These are phyloP conservation scores for Aspergillus caelatus DNA, from an alignment of 2,329 filamentous ascomycete species.

Conservation along the genomic window DNA sequence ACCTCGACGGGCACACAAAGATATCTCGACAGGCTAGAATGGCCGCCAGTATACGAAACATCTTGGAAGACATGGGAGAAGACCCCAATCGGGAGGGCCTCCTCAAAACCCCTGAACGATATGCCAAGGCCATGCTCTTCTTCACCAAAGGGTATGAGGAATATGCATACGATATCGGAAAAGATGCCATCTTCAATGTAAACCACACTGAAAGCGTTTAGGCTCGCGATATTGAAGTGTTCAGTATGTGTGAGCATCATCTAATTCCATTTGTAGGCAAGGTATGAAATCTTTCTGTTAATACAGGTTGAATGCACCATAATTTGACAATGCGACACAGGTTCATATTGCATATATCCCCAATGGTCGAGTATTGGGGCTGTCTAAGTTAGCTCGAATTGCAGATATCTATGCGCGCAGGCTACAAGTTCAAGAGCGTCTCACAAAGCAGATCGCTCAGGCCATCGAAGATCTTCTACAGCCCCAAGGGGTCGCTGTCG, in stretches of 20 bases:
- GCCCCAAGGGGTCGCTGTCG: constrained; percentile 88
- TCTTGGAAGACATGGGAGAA: constrained; percentile 64
- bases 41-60: neutral
- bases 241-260: constrained; percentile 90
- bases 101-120: constrained; percentile 70
- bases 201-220: constrained; percentile 93
- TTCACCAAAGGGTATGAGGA: constrained; percentile 93
- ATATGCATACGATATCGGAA: constrained; percentile 83
- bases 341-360: constrained; percentile 98
- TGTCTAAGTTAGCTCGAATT: constrained; percentile 89
- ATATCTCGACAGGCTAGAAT: neutral
- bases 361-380: constrained; percentile 79
- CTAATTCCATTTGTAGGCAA: constrained; percentile 91
- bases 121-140: constrained; percentile 88
- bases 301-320: neutral
- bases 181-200: constrained; percentile 87
- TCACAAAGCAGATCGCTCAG: constrained; percentile 92
- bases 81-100: constrained; percentile 63
- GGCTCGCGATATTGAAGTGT: constrained; percentile 91
- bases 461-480: constrained; percentile 86
- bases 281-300: constrained; percentile 50
- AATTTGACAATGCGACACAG: constrained; percentile 46
- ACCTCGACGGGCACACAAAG: neutral
- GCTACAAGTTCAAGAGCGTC: constrained; percentile 87
- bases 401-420: constrained; percentile 91